Conservation (phyloP, 805 yeast genomes). For the Candida pini region DNA sequence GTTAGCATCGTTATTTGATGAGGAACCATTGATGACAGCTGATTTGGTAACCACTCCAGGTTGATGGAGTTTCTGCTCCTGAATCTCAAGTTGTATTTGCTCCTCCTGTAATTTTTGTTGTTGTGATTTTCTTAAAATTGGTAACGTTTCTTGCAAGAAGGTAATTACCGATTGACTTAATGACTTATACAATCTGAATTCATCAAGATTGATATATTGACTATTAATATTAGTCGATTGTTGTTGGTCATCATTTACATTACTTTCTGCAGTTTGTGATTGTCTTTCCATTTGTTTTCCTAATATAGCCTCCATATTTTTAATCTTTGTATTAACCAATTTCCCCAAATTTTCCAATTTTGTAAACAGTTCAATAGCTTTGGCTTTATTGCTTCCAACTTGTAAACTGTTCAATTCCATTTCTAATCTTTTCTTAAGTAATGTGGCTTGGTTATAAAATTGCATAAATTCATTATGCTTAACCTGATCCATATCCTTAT, state of each 20-base stretch:
- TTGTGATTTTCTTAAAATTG: conserved; percentile 60
- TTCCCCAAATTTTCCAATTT: conserved; percentile 47
- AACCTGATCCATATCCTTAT: conserved; percentile 31
- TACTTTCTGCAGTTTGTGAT: neutral
- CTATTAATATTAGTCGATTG: neutral
- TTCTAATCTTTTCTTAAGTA: conserved; percentile 17
- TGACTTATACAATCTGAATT: conserved; percentile 42
- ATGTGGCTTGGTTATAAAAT: conserved; percentile 28
- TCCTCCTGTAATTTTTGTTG: conserved; percentile 15
- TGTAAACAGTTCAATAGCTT: conserved; percentile 43
- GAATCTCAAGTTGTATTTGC: conserved; percentile 6
- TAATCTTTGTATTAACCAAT: conserved; percentile 30
- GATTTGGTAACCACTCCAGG: neutral
- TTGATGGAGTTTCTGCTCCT: neutral
- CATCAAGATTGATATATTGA: conserved; percentile 27
- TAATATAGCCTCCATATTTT: conserved; percentile 8
- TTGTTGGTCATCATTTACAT: neutral
- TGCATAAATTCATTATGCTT: conserved; percentile 30
- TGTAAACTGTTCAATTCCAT: conserved; percentile 10
- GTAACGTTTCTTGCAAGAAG: conserved; percentile 63
- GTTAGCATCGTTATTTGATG: conserved; percentile 4
- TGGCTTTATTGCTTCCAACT: conserved; percentile 35
- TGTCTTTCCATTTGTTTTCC: conserved; percentile 14
- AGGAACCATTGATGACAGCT: too few relatives aligned
- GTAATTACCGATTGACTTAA: conserved; percentile 51